Conservation (phyloP, 805 yeast genomes). For the Yarrowia alimentaria region DNA sequence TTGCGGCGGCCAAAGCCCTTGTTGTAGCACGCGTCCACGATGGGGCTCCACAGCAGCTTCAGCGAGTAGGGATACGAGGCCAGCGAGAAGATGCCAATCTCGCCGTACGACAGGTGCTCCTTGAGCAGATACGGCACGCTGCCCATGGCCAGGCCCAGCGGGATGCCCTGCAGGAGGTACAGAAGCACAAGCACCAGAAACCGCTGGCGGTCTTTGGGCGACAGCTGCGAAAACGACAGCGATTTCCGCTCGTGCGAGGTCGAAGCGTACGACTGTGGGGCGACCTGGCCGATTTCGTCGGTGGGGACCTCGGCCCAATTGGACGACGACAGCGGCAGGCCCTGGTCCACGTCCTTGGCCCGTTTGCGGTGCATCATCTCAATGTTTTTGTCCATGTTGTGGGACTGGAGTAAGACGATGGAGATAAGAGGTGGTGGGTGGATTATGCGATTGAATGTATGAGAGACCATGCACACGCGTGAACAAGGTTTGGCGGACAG, state of each 20-base stretch:
- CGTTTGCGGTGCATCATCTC: slow-evolving; percentile 27
- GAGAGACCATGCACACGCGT: too few relatives aligned
- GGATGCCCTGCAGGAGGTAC: slow-evolving; percentile 91
- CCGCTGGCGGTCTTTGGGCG: slow-evolving; percentile 61
- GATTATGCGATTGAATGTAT: slow-evolving; percentile 23
- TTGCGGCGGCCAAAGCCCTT: slow-evolving; percentile 73
- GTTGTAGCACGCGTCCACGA: slow-evolving; percentile 83
- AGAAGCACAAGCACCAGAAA: slow-evolving; percentile 69
- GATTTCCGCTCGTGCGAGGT: slow-evolving; percentile 26
- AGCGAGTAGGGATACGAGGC: slow-evolving; percentile 95
- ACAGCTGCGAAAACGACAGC: slow-evolving; percentile 36
- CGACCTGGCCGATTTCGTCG: slow-evolving; percentile 20
- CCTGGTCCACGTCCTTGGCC: slow-evolving; percentile 24
- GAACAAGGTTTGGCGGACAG: slow-evolving; percentile 10
- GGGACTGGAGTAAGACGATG: too few relatives aligned
- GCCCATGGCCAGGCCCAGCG: slow-evolving; percentile 94
- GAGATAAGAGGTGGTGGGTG: not conserved
- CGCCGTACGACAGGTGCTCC: slow-evolving; percentile 76
- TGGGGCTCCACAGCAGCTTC: slow-evolving; percentile 91
- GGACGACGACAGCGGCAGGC: slow-evolving; percentile 30
- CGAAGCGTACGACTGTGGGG: slow-evolving; percentile 22
- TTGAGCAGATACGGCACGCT: slow-evolving; percentile 87
- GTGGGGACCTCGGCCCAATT: slow-evolving; percentile 31
- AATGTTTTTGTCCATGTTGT: slow-evolving; percentile 22
- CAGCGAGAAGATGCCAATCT: slow-evolving; percentile 83